Evolutionary conservation across 2,329 filamentous ascomycete genomes (phyloP).

Genomic region (Sporothrix variecibatus): DNA sequence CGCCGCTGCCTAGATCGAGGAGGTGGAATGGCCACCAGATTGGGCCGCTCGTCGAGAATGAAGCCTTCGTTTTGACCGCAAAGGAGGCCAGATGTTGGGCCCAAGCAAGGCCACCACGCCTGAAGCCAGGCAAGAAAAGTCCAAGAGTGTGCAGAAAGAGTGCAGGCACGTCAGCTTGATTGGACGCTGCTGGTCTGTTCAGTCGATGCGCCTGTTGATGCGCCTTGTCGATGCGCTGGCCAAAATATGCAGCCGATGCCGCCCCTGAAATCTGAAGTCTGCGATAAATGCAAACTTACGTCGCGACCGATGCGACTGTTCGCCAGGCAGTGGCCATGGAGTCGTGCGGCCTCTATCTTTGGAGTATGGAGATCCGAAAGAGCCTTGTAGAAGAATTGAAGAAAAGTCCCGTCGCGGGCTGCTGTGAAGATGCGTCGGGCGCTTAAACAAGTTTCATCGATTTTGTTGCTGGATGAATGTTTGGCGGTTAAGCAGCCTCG

Average conservation of each 20-base stretch:
- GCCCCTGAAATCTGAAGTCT: background rate
- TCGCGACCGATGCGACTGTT: background rate
- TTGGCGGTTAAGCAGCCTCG: background rate
- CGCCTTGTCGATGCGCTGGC: background rate
- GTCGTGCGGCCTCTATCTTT: background rate
- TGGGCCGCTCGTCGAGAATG: constrained; percentile 4
- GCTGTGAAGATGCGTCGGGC: background rate
- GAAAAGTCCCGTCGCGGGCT: background rate
- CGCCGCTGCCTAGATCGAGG: background rate
- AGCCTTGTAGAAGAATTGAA: background rate
- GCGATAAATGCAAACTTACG: background rate
- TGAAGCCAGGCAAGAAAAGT: background rate
- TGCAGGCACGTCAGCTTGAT: background rate
- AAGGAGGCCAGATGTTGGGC: background rate
- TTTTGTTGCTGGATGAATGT: background rate
- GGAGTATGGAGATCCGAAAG: background rate
- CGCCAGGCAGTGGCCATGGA: background rate
- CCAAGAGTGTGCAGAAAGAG: background rate
- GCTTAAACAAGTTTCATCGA: background rate
- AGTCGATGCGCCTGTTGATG: background rate
- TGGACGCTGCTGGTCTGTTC: background rate
- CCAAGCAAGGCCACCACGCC: background rate
- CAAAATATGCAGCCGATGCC: background rate
- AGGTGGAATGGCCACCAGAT: background rate
- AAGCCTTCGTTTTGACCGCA: background rate